A percentile compares a stretch with the other conserved stretches of the same genome.
phyloP scores from a whole-genome alignment of 2,329 filamentous ascomycete genomes.

The Phialemonium atrogriseum region DNA sequence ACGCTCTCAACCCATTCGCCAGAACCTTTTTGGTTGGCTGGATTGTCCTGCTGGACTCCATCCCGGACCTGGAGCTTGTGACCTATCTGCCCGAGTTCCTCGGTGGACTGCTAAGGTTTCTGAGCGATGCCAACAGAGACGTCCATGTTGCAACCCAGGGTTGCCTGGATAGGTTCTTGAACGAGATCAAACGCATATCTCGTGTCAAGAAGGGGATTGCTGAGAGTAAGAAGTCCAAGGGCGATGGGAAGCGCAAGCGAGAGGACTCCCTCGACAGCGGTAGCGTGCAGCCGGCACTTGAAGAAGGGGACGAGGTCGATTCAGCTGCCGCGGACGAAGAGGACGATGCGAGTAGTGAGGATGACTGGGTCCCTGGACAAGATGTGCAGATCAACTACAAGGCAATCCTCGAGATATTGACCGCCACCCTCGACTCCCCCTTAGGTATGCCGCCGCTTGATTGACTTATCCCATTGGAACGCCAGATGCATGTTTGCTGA shows the following conservation, averaged over 20 bases:
- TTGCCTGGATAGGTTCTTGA: slow-evolving; percentile 81
- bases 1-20: slow-evolving; percentile 90
- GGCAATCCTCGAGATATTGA: slow-evolving; percentile 84
- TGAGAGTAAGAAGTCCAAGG: slow-evolving; percentile 69
- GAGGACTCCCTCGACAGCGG: slow-evolving; percentile 62
- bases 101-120: slow-evolving; percentile 79
- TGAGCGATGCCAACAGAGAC: slow-evolving; percentile 84
- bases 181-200: slow-evolving; percentile 90
- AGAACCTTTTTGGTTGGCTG: slow-evolving; percentile 92
- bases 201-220: slow-evolving; percentile 86
- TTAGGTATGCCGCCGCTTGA: slow-evolving; percentile 44
- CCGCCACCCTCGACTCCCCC: slow-evolving; percentile 78
- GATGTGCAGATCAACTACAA: slow-evolving; percentile 92
- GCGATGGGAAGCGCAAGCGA: slow-evolving; percentile 59
- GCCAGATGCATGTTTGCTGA: slow-evolving; percentile 5
- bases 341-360: slow-evolving; percentile 60
- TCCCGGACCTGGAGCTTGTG: slow-evolving; percentile 91
- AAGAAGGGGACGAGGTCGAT: slow-evolving; percentile 53
- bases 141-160: slow-evolving; percentile 91
- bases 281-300: slow-evolving; percentile 48
- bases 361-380: slow-evolving; percentile 95
- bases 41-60: slow-evolving; percentile 91
- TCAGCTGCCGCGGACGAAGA: slow-evolving; percentile 50
- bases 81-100: slow-evolving; percentile 88
- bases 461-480: slow-evolving; percentile 2